A percentile compares a stretch with the other conserved stretches of the same genome.
Conservation (phyloP, 176 grass and related monocot species). For the Chrysopogon serrulatus region DNA sequence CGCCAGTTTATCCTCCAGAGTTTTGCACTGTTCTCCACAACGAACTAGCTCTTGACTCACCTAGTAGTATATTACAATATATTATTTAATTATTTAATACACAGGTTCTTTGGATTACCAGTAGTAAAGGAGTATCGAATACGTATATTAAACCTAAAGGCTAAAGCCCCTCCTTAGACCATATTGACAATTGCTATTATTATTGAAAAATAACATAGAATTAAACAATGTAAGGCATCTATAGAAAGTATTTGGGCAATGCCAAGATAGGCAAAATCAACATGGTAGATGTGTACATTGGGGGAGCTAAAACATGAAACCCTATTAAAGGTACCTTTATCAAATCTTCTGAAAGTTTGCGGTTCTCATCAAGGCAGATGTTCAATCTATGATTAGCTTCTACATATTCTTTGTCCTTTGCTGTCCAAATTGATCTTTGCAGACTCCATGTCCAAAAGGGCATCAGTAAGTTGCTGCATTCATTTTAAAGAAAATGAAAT, state of each 20-base stretch:
- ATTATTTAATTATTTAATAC: background rate
- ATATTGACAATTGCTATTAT: background rate
- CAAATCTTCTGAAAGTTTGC: slow-evolving; percentile 66
- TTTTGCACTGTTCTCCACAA: slow-evolving; percentile 40
- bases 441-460: slow-evolving; percentile 75
- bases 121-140: slow-evolving; percentile 6
- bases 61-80: slow-evolving; percentile 26
- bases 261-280: background rate
- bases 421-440: slow-evolving; percentile 62
- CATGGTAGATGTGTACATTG: background rate
- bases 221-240: background rate
- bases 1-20: slow-evolving; percentile 34
- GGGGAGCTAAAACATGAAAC: background rate
- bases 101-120: background rate
- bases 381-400: slow-evolving; percentile 48
- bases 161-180: background rate
- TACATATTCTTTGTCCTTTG: slow-evolving; percentile 58
- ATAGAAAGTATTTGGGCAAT: background rate
- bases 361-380: slow-evolving; percentile 48
- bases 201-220: slow-evolving; percentile 19
- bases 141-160: background rate
- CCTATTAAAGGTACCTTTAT: slow-evolving; percentile 51
- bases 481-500: slow-evolving; percentile 25
- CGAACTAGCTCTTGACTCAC: slow-evolving; percentile 46
- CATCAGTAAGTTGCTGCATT: slow-evolving; percentile 90